Percentiles rank a stretch among this genome's conserved stretches.
These are phyloP conservation scores for Monosporascus sp. DNA, from an alignment of 2,329 filamentous ascomycete species.

Conservation along the genomic window DNA sequence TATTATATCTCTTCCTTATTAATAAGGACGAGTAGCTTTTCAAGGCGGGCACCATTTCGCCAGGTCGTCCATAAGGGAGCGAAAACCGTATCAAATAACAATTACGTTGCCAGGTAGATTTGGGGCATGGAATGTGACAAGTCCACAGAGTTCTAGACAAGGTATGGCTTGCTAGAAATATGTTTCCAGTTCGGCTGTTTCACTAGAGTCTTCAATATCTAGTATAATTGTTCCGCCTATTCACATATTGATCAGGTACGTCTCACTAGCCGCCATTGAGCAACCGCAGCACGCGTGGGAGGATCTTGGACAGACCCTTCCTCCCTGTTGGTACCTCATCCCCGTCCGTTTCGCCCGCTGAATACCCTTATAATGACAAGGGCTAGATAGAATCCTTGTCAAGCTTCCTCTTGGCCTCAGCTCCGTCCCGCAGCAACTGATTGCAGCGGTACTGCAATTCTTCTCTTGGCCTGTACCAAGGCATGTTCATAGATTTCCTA, in stretches of 20 bases:
- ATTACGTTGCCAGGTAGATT: neutral
- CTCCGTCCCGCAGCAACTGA: neutral
- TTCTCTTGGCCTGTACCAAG: no score
- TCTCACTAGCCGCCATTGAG: slow-evolving; percentile 17
- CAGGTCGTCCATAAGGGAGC: neutral
- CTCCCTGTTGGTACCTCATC: slow-evolving; percentile 3
- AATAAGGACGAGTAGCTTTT: neutral
- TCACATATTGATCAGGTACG: slow-evolving; percentile 12
- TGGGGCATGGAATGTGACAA: neutral
- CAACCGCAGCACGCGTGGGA: slow-evolving; percentile 16
- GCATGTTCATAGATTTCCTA: neutral
- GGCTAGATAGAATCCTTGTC: slow-evolving; percentile 9
- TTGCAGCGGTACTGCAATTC: neutral
- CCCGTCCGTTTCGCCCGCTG: slow-evolving; percentile 14
- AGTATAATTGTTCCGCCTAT: neutral
- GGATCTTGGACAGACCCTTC: slow-evolving; percentile 11
- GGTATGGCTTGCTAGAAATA: neutral
- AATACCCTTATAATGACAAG: slow-evolving; percentile 16
- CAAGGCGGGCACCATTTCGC: neutral
- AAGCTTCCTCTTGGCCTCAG: slow-evolving; percentile 12
- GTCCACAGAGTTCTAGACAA: neutral
- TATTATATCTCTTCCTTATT: neutral
- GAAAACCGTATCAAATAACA: no score
- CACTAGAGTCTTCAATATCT: neutral
- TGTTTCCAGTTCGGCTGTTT: neutral